phyloP scores from a whole-genome alignment of 1,139 yeast species.

The Hemisphaericaspora subhashii region DNA sequence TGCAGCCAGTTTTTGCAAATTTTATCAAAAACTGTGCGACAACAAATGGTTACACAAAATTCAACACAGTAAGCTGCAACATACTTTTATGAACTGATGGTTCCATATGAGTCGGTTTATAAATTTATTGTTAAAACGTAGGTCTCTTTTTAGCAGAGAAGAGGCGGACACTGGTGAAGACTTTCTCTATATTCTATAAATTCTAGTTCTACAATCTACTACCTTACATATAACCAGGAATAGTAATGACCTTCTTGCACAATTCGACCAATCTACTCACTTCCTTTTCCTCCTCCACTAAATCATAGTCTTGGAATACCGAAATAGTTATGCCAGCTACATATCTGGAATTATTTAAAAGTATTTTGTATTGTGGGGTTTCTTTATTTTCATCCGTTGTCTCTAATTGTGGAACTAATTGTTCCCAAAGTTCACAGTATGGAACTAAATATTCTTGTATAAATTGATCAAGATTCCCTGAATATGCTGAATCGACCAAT shows the following conservation, averaged over 20 bases:
- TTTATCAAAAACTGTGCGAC: too few relatives aligned
- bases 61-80: too few relatives aligned
- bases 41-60: too few relatives aligned
- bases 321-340: constrained; percentile 29
- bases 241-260: not conserved
- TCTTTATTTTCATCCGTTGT: constrained; percentile 7
- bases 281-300: not conserved
- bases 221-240: too few relatives aligned
- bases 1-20: too few relatives aligned
- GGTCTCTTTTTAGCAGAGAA: too few relatives aligned
- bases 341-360: constrained; percentile 35
- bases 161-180: too few relatives aligned
- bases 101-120: too few relatives aligned
- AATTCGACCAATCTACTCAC: not conserved
- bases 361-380: constrained; percentile 17
- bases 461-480: constrained; percentile 14
- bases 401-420: constrained; percentile 8
- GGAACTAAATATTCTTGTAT: constrained; percentile 18
- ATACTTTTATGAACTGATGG: too few relatives aligned
- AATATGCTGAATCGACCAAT: constrained; percentile 6
- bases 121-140: too few relatives aligned
- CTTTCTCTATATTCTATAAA: too few relatives aligned
- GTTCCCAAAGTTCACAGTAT: constrained; percentile 17
- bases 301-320: constrained; percentile 3
- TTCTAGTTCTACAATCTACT: too few relatives aligned